A percentile compares a stretch with the other conserved stretches of the same genome.
These are phyloP conservation scores for Cladosporium sp. DNA, from an alignment of 2,329 filamentous ascomycete genomes.

Conservation along the genomic window DNA sequence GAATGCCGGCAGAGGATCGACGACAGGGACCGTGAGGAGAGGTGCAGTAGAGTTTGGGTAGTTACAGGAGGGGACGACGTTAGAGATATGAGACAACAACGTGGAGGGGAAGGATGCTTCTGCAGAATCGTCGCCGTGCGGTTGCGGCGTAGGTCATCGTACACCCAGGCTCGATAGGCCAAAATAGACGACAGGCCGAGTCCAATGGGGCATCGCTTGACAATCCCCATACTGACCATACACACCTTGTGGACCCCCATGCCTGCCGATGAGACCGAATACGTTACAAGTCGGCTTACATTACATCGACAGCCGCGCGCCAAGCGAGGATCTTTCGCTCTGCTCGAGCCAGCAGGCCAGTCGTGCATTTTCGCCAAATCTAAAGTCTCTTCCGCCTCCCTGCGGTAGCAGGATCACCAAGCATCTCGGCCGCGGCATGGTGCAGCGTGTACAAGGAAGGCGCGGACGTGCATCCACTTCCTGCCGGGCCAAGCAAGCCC, in stretches of 20 bases:
- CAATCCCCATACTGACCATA: constrained; percentile 13
- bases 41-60: constrained; percentile 12
- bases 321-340: constrained; percentile 12
- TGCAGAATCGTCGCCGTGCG: constrained; percentile 15
- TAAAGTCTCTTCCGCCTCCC: constrained; percentile 9
- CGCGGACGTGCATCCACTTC: constrained; percentile 10
- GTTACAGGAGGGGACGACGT: constrained; percentile 12
- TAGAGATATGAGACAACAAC: constrained; percentile 18
- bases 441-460: background rate
- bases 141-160: constrained; percentile 9
- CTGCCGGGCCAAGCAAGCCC: constrained; percentile 15
- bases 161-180: constrained; percentile 9
- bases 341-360: constrained; percentile 16
- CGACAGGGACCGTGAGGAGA: constrained; percentile 13
- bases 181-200: constrained; percentile 21
- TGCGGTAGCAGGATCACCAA: constrained; percentile 21
- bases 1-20: constrained; percentile 16
- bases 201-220: constrained; percentile 20
- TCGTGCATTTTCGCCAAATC: constrained; percentile 3
- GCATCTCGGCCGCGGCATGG: constrained; percentile 18
- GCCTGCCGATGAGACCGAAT: constrained; percentile 21
- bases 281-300: constrained; percentile 21
- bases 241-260: constrained; percentile 16
- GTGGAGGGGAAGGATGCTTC: constrained; percentile 20
- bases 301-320: constrained; percentile 20